Conservation (phyloP, 768 basidiomycete genomes). For the Rhizopogon vinicolor region DNA sequence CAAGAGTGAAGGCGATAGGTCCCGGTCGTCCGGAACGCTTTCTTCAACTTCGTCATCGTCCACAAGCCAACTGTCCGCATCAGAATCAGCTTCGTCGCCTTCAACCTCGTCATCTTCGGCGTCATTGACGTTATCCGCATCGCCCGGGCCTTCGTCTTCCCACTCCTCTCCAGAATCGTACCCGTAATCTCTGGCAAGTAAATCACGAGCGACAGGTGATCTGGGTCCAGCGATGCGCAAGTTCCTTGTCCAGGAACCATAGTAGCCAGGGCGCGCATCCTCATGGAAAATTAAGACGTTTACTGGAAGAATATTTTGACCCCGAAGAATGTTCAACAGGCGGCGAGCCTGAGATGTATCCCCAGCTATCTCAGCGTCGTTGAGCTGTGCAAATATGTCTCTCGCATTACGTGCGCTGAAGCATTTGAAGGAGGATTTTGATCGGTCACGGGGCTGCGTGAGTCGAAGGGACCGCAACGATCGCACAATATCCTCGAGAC, state of each 20-base stretch:
- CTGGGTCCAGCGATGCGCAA: too few relatives aligned
- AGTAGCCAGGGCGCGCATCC: constrained; percentile 88
- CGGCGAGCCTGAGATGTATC: constrained; percentile 65
- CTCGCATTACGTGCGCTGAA: constrained; percentile 35
- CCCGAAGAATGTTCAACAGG: constrained; percentile 55
- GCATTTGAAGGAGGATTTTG: constrained; percentile 17
- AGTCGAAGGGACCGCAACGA: constrained; percentile 26
- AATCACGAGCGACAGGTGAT: constrained; percentile 76
- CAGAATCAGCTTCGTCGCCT: constrained; percentile 44
- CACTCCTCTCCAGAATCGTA: constrained; percentile 97
- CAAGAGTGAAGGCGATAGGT: too few relatives aligned
- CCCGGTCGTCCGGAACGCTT: too few relatives aligned
- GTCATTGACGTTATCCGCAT: constrained; percentile 71
- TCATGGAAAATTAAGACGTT: constrained; percentile 78
- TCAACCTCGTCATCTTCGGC: constrained; percentile 66
- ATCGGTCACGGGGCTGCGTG: too few relatives aligned
- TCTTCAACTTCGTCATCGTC: too few relatives aligned
- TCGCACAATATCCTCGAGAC: constrained; percentile 11
- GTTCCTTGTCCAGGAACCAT: constrained; percentile 95
- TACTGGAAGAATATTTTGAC: constrained; percentile 59
- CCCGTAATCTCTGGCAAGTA: constrained; percentile 75
- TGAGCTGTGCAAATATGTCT: constrained; percentile 55
- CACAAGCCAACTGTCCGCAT: constrained; percentile 8
- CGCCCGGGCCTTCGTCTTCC: constrained; percentile 80
- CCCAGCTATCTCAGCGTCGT: constrained; percentile 73